phyloP scores from a whole-genome alignment of 2,329 filamentous ascomycete species.

The Aspergillus neoniger region DNA sequence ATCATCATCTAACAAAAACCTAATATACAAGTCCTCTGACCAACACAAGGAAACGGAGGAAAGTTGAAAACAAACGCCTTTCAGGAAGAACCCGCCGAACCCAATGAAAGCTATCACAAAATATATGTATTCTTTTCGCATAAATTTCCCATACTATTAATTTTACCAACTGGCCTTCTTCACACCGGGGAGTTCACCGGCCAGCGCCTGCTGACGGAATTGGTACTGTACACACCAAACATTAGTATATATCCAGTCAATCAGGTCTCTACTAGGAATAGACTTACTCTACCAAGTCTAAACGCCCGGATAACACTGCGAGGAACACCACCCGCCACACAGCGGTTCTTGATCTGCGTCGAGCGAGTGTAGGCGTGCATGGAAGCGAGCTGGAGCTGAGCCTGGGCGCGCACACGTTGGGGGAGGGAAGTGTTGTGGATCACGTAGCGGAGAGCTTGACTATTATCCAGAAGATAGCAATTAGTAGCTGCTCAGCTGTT shows the following conservation, averaged over 20 bases:
- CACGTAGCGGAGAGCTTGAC: slow-evolving; percentile 90
- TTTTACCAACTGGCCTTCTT: slow-evolving; percentile 92
- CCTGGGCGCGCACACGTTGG: slow-evolving; percentile 78
- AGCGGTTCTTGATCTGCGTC: slow-evolving; percentile 92
- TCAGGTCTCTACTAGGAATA: accelerated
- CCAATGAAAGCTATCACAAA: slow-evolving; percentile 22
- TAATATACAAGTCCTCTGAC: slow-evolving; percentile 21
- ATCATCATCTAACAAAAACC: not conserved
- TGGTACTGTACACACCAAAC: slow-evolving; percentile 65
- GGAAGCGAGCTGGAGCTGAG: slow-evolving; percentile 86
- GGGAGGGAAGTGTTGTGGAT: slow-evolving; percentile 90
- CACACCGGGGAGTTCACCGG: slow-evolving; percentile 84
- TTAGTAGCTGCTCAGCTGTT: not conserved
- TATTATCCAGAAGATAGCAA: slow-evolving; percentile 38
- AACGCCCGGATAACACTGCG: slow-evolving; percentile 92
- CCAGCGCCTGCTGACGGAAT: slow-evolving; percentile 86
- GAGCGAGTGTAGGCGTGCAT: slow-evolving; percentile 96
- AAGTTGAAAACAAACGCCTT: slow-evolving; percentile 29
- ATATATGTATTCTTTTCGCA: slow-evolving; percentile 11
- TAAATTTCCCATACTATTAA: slow-evolving; percentile 6
- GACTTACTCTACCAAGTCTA: slow-evolving; percentile 83
- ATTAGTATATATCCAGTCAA: not conserved
- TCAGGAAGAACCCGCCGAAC: slow-evolving; percentile 23
- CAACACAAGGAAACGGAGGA: not conserved
- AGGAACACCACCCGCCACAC: slow-evolving; percentile 86